Evolutionary conservation across 169 alveolate species (phyloP).

Genomic region (Plasmodium yoelii): DNA sequence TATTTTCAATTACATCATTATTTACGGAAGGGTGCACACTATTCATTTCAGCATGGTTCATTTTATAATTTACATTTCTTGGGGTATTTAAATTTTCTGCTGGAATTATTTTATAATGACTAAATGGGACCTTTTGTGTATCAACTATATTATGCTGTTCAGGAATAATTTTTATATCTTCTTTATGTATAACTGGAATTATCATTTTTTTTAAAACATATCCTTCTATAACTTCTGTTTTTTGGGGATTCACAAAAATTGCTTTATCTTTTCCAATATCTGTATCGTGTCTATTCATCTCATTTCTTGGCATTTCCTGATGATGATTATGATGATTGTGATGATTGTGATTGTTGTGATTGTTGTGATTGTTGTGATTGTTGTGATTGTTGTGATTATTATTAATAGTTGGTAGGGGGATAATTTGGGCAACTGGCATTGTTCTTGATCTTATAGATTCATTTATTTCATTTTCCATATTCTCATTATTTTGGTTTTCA

Average conservation of each 20-base stretch:
- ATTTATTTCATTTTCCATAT: background rate
- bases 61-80: background rate
- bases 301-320: background rate
- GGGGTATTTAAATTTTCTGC: background rate
- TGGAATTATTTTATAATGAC: constrained; percentile 17
- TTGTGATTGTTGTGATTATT: too few relatives aligned
- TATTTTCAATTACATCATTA: too few relatives aligned
- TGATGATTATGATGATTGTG: too few relatives aligned
- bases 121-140: constrained; percentile 7
- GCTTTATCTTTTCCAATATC: background rate
- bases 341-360: too few relatives aligned
- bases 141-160: background rate
- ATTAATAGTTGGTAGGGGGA: too few relatives aligned
- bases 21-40: too few relatives aligned
- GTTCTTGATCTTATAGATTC: background rate
- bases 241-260: background rate
- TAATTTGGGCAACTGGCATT: background rate
- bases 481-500: constrained; percentile 2
- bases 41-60: too few relatives aligned
- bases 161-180: background rate
- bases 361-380: too few relatives aligned
- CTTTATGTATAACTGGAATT: constrained; percentile 53
- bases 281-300: background rate
- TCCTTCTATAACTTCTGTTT: constrained; percentile 9
- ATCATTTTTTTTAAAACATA: constrained; percentile 25